phyloP scores from a whole-genome alignment of 1,284 basidiomycete genomes.

The Wallemia hederae region DNA sequence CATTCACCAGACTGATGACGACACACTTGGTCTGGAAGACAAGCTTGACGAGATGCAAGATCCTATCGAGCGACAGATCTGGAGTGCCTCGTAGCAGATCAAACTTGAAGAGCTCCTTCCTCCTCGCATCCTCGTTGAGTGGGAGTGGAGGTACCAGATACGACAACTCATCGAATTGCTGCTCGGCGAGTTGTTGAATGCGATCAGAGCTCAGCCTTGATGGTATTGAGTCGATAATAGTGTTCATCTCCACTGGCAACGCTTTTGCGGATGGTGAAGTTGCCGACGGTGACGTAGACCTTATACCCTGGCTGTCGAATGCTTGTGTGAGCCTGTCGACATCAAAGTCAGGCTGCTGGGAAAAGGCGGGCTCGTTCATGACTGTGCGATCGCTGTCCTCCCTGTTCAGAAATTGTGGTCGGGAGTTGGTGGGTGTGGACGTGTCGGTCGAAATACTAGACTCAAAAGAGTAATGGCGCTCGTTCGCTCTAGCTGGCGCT shows the following conservation, averaged over 20 bases:
- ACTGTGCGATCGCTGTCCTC: neutral
- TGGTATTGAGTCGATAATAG: slow-evolving; percentile 2
- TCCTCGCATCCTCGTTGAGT: slow-evolving; percentile 43
- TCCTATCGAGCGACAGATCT: slow-evolving; percentile 73
- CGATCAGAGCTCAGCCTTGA: slow-evolving; percentile 26
- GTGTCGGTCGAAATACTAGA: neutral
- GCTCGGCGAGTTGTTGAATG: slow-evolving; percentile 19
- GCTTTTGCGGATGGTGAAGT: neutral
- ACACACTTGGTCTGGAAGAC: slow-evolving; percentile 76
- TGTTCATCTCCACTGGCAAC: neutral
- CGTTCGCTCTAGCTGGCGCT: neutral
- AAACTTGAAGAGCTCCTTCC: slow-evolving; percentile 49
- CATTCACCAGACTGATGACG: slow-evolving; percentile 35
- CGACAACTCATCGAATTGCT: slow-evolving; percentile 28
- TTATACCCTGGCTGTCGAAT: neutral
- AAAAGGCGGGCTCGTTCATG: neutral
- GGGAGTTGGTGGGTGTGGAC: neutral
- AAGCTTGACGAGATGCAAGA: slow-evolving; percentile 58
- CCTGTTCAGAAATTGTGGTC: neutral
- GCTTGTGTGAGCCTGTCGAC: neutral
- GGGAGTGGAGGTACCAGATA: slow-evolving; percentile 53
- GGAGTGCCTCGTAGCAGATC: slow-evolving; percentile 19
- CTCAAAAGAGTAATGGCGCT: neutral
- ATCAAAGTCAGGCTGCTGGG: neutral
- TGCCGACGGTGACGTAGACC: neutral